These are phyloP conservation scores for Colletotrichum viniferum DNA, from an alignment of 2,329 filamentous ascomycete species.

Conservation along the genomic window DNA sequence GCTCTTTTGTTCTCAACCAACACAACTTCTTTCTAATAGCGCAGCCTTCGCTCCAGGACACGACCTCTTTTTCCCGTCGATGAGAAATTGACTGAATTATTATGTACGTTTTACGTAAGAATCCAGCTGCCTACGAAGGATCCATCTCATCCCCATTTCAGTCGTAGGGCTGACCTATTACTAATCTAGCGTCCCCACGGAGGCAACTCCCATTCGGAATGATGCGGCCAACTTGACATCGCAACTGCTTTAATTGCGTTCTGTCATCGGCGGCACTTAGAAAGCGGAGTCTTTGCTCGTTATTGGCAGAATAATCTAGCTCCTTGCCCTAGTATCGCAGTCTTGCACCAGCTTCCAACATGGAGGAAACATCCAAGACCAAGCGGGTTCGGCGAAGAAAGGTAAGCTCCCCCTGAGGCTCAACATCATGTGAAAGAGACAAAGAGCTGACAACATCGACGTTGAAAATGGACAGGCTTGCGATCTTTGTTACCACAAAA, in stretches of 20 bases:
- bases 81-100: rapidly evolving
- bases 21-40: background rate
- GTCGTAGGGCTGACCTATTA: background rate
- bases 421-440: too few species aligned
- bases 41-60: background rate
- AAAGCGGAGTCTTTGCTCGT: background rate
- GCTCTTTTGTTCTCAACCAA: background rate
- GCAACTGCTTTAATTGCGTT: background rate
- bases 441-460: background rate
- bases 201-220: background rate
- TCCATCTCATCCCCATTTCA: rapidly evolving
- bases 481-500: slow-evolving; percentile 14
- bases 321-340: background rate
- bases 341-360: background rate
- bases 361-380: background rate
- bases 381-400: slow-evolving; percentile 8
- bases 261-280: background rate
- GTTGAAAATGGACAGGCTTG: background rate
- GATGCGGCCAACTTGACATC: background rate
- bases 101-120: background rate
- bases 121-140: background rate
- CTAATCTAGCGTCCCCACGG: background rate
- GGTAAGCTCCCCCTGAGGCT: background rate
- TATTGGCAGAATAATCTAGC: rapidly evolving
- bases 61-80: rapidly evolving